Evolutionary conservation across 2,329 filamentous ascomycete species (phyloP), one percentile per base, ranked within the genome.

Genomic region (Colletotrichum sp.): DNA sequence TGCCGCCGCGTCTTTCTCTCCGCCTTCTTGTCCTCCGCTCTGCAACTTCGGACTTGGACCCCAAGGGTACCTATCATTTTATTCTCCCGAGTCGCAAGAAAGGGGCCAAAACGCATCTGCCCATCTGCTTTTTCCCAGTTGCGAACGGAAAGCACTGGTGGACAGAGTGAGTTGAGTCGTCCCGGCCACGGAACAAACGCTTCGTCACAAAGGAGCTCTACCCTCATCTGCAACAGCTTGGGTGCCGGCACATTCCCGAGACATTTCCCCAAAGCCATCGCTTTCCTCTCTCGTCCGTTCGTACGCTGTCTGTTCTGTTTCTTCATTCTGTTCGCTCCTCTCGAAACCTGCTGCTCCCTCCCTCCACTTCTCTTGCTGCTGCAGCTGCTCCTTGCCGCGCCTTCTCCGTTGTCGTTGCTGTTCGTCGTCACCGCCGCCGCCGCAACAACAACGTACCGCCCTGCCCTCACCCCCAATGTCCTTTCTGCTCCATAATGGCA

Each of bases 241-340:
- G 66, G 66, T 55, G 43, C 78, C 82, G 82, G 84, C 83, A 81
- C 83, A 84, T 82, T 85, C 84, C 85, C 84, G 85, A 86, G 83
- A 86, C 85, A 85, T 78, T 64, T 72, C 32, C 60, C 48, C 61
- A 59, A 64, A 71, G 24, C 48, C 71, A 43, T 64, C 48, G 52
- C n/a, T 68, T 32, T 59, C 26, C 64, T 65, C 63, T 64, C 72
- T 68, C 75, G 74, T 67, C 39, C 74, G 64, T 28, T 69, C 59
- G 65, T 74, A 64, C 64, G 68, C 66, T 64, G 68, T 75, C 74
- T 65, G 71, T 67, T 73, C 67, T 64, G 67, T 70, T 68, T 60
- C 74, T 66, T 69, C 63, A 34, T 60, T 75, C 75, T 39, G 77
- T 64, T 80, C 79, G 26, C 78, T 79, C 64, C 65, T 48, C 36